phyloP scores from a whole-genome alignment of 1,139 yeast genomes.

The Kodamaea fungicola region DNA sequence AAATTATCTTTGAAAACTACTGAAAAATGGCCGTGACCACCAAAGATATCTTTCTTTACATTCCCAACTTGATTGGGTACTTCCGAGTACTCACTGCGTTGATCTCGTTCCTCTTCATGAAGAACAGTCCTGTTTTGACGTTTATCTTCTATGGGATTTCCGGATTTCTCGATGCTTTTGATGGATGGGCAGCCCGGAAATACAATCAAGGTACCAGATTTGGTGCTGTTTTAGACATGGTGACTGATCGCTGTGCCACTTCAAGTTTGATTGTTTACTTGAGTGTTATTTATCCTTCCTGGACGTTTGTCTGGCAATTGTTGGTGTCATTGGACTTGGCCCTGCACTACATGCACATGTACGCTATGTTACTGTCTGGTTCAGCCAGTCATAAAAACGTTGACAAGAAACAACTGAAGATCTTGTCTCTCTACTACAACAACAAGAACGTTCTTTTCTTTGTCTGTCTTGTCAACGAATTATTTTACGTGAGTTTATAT shows the following conservation, averaged over 20 bases:
- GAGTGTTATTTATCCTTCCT: slow-evolving; percentile 72
- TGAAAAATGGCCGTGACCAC: slow-evolving; percentile 22
- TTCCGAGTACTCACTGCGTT: slow-evolving; percentile 77
- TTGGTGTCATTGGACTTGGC: slow-evolving; percentile 87
- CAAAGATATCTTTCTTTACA: slow-evolving; percentile 63
- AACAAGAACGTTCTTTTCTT: slow-evolving; percentile 78
- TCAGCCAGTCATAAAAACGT: slow-evolving; percentile 82
- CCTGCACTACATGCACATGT: slow-evolving; percentile 98
- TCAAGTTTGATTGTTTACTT: slow-evolving; percentile 84
- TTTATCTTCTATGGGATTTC: slow-evolving; percentile 78
- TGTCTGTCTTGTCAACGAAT: slow-evolving; percentile 90
- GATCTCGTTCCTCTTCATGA: slow-evolving; percentile 78
- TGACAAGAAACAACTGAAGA: slow-evolving; percentile 63
- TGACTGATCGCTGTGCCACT: slow-evolving; percentile 96
- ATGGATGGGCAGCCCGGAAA: slow-evolving; percentile 92
- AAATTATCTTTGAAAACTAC: neutral
- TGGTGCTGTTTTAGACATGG: slow-evolving; percentile 98
- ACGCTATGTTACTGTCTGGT: slow-evolving; percentile 83
- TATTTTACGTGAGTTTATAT: slow-evolving; percentile 87
- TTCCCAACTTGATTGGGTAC: slow-evolving; percentile 92
- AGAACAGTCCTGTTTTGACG: slow-evolving; percentile 75
- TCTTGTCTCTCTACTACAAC: slow-evolving; percentile 82
- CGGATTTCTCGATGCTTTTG: slow-evolving; percentile 92
- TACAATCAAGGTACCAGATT: slow-evolving; percentile 86
- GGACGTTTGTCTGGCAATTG: slow-evolving; percentile 72